phyloP scores from a whole-genome alignment of 768 basidiomycete genomes.

The Peribolospora baueri region DNA sequence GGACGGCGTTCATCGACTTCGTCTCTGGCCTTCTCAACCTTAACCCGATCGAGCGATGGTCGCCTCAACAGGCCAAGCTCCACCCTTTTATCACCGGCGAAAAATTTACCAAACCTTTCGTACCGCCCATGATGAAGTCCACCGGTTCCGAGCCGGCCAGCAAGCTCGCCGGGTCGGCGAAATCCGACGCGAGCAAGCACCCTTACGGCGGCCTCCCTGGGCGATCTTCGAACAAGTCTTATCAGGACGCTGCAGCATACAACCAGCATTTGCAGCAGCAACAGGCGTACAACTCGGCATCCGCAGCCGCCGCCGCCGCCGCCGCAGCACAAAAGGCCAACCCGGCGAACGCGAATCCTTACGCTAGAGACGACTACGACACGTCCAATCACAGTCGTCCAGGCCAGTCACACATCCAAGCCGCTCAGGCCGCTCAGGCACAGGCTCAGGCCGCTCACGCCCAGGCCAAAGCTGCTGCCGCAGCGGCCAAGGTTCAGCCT shows the following conservation, averaged over 20 bases:
- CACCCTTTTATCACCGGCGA: slow-evolving; percentile 98
- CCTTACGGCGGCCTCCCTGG: slow-evolving; percentile 84
- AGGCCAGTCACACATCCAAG: slow-evolving; percentile 3
- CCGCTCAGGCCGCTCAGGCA: slow-evolving; percentile 5
- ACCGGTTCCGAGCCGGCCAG: not conserved
- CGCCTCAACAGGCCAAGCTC: slow-evolving; percentile 78
- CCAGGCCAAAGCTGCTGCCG: slow-evolving; percentile 1
- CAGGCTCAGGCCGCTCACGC: slow-evolving; percentile 15
- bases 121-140: slow-evolving; percentile 3
- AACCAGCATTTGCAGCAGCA: slow-evolving; percentile 86
- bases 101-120: slow-evolving; percentile 36
- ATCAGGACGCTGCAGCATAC: slow-evolving; percentile 77
- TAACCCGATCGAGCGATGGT: slow-evolving; percentile 88
- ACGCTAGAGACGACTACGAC: not conserved
- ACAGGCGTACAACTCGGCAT: slow-evolving; percentile 68
- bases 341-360: slow-evolving; percentile 13
- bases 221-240: slow-evolving; percentile 59
- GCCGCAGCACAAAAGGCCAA: slow-evolving; percentile 23
- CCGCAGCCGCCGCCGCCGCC: slow-evolving; percentile 54
- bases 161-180: not conserved
- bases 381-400: slow-evolving; percentile 6
- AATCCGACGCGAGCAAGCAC: slow-evolving; percentile 41
- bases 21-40: slow-evolving; percentile 79
- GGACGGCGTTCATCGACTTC: slow-evolving; percentile 90
- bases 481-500: not conserved